Evolutionary conservation across 306 rosid genomes (phyloP).

Genomic region (Calophaca sinica): DNA sequence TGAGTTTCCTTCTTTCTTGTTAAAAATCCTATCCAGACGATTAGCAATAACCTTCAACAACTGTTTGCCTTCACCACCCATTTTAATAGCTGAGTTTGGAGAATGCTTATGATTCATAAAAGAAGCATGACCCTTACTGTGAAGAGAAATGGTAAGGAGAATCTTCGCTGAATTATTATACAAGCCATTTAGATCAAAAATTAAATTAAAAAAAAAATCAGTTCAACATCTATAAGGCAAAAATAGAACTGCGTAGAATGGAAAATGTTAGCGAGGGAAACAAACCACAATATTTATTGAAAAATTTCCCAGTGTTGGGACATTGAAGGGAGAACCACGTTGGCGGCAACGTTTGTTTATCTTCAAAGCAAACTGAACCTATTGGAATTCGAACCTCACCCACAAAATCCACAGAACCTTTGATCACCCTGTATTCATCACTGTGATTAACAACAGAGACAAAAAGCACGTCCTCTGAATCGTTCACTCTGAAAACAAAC

Average conservation of each 20-base stretch:
- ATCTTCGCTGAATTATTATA: conserved; percentile 68
- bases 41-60: conserved; percentile 57
- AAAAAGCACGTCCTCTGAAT: conserved; percentile 63
- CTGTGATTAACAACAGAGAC: conserved; percentile 52
- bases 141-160: conserved; percentile 74
- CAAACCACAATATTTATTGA: conserved; percentile 71
- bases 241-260: background rate
- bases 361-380: conserved; percentile 56
- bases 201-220: background rate
- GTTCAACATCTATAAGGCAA: background rate
- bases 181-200: conserved; percentile 33
- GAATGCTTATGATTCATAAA: conserved; percentile 37
- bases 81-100: conserved; percentile 52
- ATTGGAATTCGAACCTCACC: conserved; percentile 71
- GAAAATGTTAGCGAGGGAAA: conserved; percentile 23
- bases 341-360: conserved; percentile 64
- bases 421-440: conserved; percentile 47
- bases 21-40: conserved; percentile 65
- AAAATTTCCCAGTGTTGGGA: conserved; percentile 55
- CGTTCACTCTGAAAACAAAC: conserved; percentile 68
- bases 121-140: conserved; percentile 52
- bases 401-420: conserved; percentile 51
- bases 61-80: conserved; percentile 59
- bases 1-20: conserved; percentile 63
- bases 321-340: conserved; percentile 72